Conservation (phyloP, 1,139 yeast genomes). For the Kodamaea derodonti region DNA sequence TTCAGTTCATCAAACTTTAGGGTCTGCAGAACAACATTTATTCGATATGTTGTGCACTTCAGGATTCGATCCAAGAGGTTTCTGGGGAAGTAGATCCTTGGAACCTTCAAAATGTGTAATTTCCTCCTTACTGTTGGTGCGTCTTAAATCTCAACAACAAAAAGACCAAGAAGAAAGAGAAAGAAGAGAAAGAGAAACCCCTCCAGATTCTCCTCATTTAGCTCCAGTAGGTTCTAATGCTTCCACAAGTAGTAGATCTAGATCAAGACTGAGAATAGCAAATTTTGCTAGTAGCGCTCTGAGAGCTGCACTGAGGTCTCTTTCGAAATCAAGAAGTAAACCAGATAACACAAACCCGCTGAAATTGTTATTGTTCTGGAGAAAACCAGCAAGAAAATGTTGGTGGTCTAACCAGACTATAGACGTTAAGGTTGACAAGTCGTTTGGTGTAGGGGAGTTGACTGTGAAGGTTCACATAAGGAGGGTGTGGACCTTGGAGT, state of each 20-base stretch:
- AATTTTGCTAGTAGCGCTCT: conserved; percentile 39
- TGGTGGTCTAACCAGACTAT: conserved; percentile 90
- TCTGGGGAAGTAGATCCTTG: conserved; percentile 84
- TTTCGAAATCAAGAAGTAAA: conserved; percentile 38
- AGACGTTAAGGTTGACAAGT: conserved; percentile 46
- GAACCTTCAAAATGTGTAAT: conserved; percentile 87
- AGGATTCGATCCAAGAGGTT: conserved; percentile 66
- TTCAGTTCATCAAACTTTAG: conserved; percentile 47
- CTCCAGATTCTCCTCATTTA: conserved; percentile 45
- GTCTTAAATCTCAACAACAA: conserved; percentile 40
- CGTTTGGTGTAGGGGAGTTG: conserved; percentile 16
- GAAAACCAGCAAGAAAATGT: conserved; percentile 97
- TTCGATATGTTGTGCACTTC: conserved; percentile 93
- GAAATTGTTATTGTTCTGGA: conserved; percentile 87
- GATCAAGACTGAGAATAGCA: conserved; percentile 48
- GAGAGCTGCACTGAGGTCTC: conserved; percentile 53
- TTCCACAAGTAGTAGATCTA: conserved; percentile 25
- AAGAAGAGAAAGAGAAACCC: conserved; percentile 20
- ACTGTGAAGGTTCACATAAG: conserved; percentile 61
- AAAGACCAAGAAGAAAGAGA: conserved; percentile 7
- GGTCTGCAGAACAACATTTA: conserved; percentile 92
- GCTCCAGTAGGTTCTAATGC: conserved; percentile 37
- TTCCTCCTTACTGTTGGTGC: conserved; percentile 77
- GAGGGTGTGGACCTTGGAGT: conserved; percentile 82
- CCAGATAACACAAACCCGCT: conserved; percentile 44